These are phyloP conservation scores for Colletotrichum sp. DNA, from an alignment of 2,329 filamentous ascomycete species.

Conservation along the genomic window DNA sequence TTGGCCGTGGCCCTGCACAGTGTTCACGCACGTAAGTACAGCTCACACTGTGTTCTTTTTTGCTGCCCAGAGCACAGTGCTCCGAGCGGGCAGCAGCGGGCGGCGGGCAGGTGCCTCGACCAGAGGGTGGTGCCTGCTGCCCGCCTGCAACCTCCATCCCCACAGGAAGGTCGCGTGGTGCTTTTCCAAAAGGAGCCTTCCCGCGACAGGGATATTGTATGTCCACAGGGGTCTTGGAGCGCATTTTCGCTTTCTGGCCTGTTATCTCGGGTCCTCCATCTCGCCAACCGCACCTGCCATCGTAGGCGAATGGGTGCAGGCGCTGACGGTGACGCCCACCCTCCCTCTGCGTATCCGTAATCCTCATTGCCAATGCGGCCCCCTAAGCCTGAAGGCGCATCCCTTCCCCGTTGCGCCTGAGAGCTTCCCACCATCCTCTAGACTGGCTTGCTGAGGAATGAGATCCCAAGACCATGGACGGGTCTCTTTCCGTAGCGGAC, in stretches of 20 bases:
- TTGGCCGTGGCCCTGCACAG: not conserved
- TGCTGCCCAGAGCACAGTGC: not conserved
- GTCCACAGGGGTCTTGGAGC: not conserved
- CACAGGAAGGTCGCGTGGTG: slow-evolving; percentile 12
- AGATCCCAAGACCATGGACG: slow-evolving; percentile 10
- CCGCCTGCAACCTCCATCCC: not conserved
- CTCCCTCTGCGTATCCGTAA: not conserved
- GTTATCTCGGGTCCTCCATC: not conserved
- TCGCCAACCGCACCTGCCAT: not conserved
- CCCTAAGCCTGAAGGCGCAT: not conserved
- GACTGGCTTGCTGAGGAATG: slow-evolving; percentile 3
- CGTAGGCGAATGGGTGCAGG: not conserved
- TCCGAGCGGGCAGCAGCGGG: not conserved
- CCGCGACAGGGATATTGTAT: not conserved
- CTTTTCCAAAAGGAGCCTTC: not conserved
- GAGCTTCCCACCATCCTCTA: not conserved
- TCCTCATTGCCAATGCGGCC: not conserved
- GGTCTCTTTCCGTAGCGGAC: slow-evolving; percentile 13
- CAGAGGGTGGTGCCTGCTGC: not conserved
- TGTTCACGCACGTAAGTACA: not conserved
- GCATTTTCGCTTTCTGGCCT: slow-evolving; percentile 10
- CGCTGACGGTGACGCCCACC: not conserved
- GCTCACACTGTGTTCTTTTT: not conserved
- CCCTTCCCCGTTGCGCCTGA: not conserved
- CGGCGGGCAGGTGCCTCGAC: not conserved